Conservation (phyloP, 148 eudicot species). For the Dianthus caryophyllus region DNA sequence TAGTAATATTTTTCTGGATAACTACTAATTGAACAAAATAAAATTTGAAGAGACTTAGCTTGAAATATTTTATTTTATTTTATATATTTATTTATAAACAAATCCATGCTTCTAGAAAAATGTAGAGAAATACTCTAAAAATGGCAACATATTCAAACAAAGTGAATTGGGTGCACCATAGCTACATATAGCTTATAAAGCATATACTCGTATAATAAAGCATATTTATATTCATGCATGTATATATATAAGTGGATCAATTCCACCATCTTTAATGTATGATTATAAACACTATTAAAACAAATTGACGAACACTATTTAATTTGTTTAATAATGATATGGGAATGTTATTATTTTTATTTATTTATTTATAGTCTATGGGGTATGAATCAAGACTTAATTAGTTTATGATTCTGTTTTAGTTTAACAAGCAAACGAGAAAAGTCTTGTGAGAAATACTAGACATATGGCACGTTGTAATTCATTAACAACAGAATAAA, state of each 20-base stretch:
- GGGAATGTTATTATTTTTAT: no score
- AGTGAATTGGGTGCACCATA: background rate
- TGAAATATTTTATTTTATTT: no score
- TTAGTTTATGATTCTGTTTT: background rate
- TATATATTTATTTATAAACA: background rate
- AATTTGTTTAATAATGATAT: constrained; percentile 10
- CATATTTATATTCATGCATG: no score
- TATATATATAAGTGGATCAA: constrained; percentile 12
- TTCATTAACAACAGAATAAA: no score
- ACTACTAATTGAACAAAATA: no score
- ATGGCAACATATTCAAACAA: background rate
- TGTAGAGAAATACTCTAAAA: background rate
- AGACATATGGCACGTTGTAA: constrained; percentile 16
- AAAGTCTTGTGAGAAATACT: constrained; percentile 8
- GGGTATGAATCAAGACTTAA: constrained; percentile 28
- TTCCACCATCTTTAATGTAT: constrained; percentile 21
- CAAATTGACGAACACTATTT: constrained; percentile 13
- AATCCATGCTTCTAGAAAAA: constrained; percentile 5
- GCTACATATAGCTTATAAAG: background rate
- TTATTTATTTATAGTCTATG: constrained; percentile 22
- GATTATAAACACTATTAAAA: constrained; percentile 16
- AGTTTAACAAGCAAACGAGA: constrained; percentile 8
- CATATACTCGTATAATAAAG: background rate
- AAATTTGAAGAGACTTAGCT: no score
- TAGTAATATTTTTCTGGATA: no score